phyloP scores from a whole-genome alignment of 257 asterid genomes.

The Salvia hispanica region DNA sequence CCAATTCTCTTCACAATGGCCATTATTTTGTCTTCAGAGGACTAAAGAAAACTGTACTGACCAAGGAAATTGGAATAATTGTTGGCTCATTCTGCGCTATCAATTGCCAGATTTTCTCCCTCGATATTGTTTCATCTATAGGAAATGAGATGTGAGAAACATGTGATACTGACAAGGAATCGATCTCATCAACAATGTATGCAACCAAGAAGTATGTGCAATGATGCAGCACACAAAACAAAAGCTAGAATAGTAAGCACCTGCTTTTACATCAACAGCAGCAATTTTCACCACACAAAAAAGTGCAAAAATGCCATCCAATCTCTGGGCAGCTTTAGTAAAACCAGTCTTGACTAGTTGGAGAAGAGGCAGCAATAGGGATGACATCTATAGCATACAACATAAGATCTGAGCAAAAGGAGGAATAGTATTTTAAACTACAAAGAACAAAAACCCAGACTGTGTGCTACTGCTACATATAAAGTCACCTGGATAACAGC shows the following conservation, averaged over 20 bases:
- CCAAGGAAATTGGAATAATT: conserved; percentile 78
- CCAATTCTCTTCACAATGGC: conserved; percentile 26
- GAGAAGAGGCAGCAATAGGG: conserved; percentile 78
- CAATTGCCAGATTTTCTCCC: conserved; percentile 96
- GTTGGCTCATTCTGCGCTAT: conserved; percentile 92
- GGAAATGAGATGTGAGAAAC: conserved; percentile 42
- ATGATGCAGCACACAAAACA: conserved; percentile 20
- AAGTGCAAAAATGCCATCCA: conserved; percentile 95
- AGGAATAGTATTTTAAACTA: conserved; percentile 20
- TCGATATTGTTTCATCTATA: conserved; percentile 72
- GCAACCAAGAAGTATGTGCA: conserved; percentile 20
- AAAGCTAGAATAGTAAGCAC: conserved; percentile 40
- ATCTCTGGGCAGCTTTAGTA: conserved; percentile 84
- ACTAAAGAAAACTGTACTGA: conserved; percentile 40
- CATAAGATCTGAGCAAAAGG: conserved; percentile 26
- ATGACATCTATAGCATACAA: conserved; percentile 58
- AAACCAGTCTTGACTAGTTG: conserved; percentile 94
- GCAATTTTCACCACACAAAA: conserved; percentile 73
- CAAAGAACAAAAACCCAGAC: conserved; percentile 3
- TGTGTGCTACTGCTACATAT: conserved; percentile 20
- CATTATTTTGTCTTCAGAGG: conserved; percentile 10
- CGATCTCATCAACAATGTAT: conserved; percentile 9
- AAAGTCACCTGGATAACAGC: conserved; percentile 62
- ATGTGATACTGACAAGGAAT: conserved; percentile 22
- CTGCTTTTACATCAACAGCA: conserved; percentile 91